These are phyloP conservation scores for Truncatella angustata DNA, from an alignment of 2,329 filamentous ascomycete genomes.

Conservation along the genomic window DNA sequence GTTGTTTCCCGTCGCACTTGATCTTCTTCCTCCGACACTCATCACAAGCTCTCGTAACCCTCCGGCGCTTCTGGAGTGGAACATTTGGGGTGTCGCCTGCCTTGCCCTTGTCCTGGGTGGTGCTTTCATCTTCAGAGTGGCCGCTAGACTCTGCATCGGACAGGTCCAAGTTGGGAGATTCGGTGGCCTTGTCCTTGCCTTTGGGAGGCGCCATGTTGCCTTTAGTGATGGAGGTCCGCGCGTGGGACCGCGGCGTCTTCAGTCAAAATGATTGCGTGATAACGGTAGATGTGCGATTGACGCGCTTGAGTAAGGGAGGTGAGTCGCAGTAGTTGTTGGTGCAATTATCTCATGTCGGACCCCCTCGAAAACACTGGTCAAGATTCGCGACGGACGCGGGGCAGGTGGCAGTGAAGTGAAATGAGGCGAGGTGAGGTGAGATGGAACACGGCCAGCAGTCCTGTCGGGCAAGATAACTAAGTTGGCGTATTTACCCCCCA, in stretches of 20 bases:
- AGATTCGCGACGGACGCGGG: neutral
- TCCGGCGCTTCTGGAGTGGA: conserved; percentile 72
- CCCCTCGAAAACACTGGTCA: neutral
- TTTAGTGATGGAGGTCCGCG: neutral
- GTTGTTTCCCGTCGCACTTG: conserved; percentile 83
- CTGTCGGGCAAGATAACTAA: neutral
- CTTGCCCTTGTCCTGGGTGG: conserved; percentile 29
- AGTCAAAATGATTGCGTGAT: neutral
- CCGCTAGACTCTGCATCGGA: conserved; percentile 36
- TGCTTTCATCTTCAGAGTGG: conserved; percentile 37
- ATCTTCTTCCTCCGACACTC: conserved; percentile 65
- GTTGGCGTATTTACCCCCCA: neutral
- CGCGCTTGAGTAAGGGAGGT: no score
- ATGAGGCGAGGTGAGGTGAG: no score
- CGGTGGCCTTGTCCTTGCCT: conserved; percentile 17
- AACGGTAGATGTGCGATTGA: neutral
- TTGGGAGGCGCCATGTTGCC: conserved; percentile 8
- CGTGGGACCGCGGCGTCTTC: neutral
- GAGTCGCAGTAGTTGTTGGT: neutral
- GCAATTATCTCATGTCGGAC: neutral
- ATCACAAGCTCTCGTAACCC: conserved; percentile 79
- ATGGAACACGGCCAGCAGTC: no score
- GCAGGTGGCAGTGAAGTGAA: neutral
- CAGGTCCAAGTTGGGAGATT: conserved; percentile 31
- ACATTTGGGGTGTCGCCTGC: conserved; percentile 37